Evolutionary conservation across 164 flowering plant species (phyloP).

Genomic region (Vitis cinerea): DNA sequence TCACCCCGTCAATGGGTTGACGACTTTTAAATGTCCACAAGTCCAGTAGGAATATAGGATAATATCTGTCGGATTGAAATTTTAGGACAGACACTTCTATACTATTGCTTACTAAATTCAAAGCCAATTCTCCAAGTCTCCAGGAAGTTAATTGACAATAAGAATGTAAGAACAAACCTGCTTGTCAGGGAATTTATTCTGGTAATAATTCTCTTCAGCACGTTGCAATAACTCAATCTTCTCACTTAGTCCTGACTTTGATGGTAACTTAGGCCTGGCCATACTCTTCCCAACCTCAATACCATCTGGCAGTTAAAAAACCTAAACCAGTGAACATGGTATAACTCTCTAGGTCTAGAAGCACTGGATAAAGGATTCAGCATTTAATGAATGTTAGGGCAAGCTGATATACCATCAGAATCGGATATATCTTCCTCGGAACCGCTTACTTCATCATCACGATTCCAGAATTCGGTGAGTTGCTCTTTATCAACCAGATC

Average conservation of each 20-base stretch:
- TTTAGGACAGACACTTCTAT: too few species aligned
- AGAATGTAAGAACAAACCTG: conserved; percentile 36
- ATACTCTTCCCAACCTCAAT: conserved; percentile 38
- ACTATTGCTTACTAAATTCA: too few species aligned
- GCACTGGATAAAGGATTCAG: neutral
- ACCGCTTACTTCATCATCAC: conserved; percentile 67
- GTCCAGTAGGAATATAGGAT: too few species aligned
- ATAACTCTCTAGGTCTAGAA: too few species aligned
- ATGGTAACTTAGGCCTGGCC: conserved; percentile 35
- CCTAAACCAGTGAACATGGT: neutral
- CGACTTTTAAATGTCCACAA: too few species aligned
- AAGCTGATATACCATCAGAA: conserved; percentile 55
- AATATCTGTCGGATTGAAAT: too few species aligned
- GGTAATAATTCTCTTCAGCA: conserved; percentile 77
- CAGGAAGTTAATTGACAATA: neutral
- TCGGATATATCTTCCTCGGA: conserved; percentile 88
- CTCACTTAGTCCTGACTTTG: conserved; percentile 45
- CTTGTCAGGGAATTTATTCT: conserved; percentile 36
- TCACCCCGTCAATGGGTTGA: too few species aligned
- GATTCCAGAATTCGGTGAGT: conserved; percentile 78
- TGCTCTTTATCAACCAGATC: conserved; percentile 33
- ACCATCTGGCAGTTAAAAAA: conserved; percentile 40
- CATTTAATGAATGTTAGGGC: neutral
- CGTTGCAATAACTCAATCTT: conserved; percentile 62
- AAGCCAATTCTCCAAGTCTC: too few species aligned